phyloP scores from a whole-genome alignment of 169 alveolate species.

The Plasmodium sp. region DNA sequence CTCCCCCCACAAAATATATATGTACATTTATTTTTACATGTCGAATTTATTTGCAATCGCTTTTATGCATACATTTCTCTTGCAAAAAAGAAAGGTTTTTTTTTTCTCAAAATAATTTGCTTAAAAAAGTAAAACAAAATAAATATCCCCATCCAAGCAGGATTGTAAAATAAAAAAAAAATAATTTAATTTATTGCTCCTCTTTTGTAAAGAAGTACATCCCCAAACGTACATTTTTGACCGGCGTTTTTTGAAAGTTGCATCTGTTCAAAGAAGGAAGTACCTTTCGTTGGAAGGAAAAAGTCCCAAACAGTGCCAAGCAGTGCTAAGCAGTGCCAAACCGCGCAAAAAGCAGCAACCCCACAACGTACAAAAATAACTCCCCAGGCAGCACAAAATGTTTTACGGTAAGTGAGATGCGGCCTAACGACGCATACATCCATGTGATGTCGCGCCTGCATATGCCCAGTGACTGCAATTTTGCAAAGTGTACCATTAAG shows the following conservation, averaged over 20 bases:
- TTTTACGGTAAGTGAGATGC: slow-evolving; percentile 60
- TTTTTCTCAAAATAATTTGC: neutral
- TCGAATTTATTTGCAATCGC: neutral
- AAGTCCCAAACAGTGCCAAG: neutral
- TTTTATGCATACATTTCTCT: neutral
- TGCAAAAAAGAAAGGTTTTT: neutral
- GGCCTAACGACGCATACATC: neutral
- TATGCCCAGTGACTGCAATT: neutral
- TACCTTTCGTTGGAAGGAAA: neutral
- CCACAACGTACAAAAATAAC: neutral
- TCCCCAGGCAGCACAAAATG: slow-evolving; percentile 22
- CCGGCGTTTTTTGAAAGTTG: neutral
- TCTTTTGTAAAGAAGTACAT: neutral
- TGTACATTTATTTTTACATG: neutral
- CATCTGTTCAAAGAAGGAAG: neutral
- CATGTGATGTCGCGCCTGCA: neutral
- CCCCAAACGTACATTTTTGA: neutral
- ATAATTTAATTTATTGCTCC: neutral
- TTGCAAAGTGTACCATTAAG: neutral
- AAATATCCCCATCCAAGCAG: neutral
- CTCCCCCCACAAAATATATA: neutral
- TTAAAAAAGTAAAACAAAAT: neutral
- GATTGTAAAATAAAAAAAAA: neutral
- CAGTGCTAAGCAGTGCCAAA: neutral
- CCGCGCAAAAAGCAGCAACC: neutral